Percentiles rank a stretch among this genome's conserved stretches.
phyloP scores from a whole-genome alignment of 306 rosid species.

The Adenanthera pavonina region DNA sequence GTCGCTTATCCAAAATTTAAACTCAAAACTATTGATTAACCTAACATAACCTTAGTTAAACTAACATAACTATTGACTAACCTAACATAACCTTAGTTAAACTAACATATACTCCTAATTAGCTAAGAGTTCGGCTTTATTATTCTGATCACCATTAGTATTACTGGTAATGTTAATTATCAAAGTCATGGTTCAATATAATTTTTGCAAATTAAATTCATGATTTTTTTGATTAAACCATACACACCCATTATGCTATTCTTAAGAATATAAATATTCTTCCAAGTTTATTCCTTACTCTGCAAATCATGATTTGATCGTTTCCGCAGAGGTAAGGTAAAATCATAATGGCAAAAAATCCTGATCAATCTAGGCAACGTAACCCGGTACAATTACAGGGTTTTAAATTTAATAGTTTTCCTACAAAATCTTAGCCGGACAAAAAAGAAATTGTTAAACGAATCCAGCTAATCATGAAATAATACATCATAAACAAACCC shows the following conservation, averaged over 20 bases:
- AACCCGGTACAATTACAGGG: background rate
- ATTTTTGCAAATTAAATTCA: background rate
- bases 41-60: too few species aligned
- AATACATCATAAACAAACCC: background rate
- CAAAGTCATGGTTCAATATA: too few species aligned
- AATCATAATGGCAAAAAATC: background rate
- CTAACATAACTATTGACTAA: too few species aligned
- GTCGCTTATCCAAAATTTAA: too few species aligned
- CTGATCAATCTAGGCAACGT: conserved; percentile 20
- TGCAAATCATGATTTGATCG: background rate
- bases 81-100: too few species aligned
- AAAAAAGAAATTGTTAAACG: background rate
- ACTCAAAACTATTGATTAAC: too few species aligned
- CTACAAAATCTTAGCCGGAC: conserved; percentile 10
- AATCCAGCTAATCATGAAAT: background rate
- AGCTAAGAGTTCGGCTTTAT: too few species aligned
- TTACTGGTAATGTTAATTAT: background rate
- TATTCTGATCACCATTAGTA: too few species aligned
- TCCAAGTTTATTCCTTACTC: background rate
- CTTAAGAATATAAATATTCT: too few species aligned
- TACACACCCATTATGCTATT: background rate
- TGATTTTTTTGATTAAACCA: background rate
- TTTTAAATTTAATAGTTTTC: background rate
- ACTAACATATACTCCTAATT: too few species aligned
- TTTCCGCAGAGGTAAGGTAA: background rate